Base-by-base conservation (phyloP, 2,329 filamentous ascomycete species). In the Monosporascus sp. region DNA sequence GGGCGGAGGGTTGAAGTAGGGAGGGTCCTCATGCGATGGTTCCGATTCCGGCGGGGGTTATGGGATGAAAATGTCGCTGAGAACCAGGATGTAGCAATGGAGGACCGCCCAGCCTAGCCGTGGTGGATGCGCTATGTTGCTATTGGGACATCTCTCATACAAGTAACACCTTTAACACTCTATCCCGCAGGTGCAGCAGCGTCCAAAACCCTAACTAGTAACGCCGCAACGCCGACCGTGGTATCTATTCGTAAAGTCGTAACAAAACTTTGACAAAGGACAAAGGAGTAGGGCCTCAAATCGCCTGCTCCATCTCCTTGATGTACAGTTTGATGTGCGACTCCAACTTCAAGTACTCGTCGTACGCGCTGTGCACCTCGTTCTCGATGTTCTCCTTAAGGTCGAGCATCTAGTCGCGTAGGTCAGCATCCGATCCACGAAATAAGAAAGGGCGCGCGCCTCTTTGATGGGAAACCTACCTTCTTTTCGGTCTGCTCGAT, bases 401-500 rank as follows among this genome's bases (percentile, higher is more conserved):
- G 71, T 99, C 94, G 48, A 88, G 85, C 93, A 97, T 99, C 92
- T 97, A 58, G 51, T 40, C 6, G 41, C 0, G 53, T 46, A 26
- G 9, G 54, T 67, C 55, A 65, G 67, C 59, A 63, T 55, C 31
- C n/a, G 7, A 41, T 14, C 20, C 1, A 26, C 24, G 28, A 4
- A 31, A 11, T 11, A 26, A 26, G 26, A 26, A 26, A 26, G 7
- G 26, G 26, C 26, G 26, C 26, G 1, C 7, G 26, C 26, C 26
- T 26, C 26, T 26, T 7, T 26, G 2, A 26, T 7, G 18, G 15
- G 7, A 55, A 28, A 67, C 77, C 63, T 77, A 91, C 91, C 89
- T 97, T 97, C 77, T 97, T 97, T 80, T 97, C 93, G 8, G 91
- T 96, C 76, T 97, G 91, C 73, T 99, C 94, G 59, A 99, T 97